Evolutionary conservation across 176 grass and related monocot genomes (phyloP), one percentile per base, ranked within the genome.

Genomic region (Miscanthus lutarioriparius): DNA sequence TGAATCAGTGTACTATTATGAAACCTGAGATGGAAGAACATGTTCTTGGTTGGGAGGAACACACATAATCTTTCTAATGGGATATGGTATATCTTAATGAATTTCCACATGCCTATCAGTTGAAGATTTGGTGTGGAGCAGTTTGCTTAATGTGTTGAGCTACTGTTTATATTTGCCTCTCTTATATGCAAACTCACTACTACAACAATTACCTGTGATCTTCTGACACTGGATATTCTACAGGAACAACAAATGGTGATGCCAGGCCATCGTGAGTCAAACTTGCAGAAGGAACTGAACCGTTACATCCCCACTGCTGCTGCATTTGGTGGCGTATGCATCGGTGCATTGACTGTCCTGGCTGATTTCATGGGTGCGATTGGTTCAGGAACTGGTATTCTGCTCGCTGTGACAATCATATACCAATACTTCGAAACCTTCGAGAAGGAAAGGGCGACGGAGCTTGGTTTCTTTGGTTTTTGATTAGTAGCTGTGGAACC

Each of bases 241-340:
- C 76, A 98, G 96, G 93, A 98, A 56, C 93, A 98, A 98, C 96
- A 98, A 98, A 98, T 98, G 96, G 96, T 98, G 47, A 98, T 98
- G 93, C 96, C 96, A 15, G 93, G 96, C 39, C 96, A 98, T 59
- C 89, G 96, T 10, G 96, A 98, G 73, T 98, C 93, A 1, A 98
- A 98, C 80, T 70, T 98, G 80, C 93, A 98, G 91, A 92, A 88
- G 85, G 96, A 95, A 78, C 75, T 98, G 77, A 98, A 98, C 86
- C 45, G 93, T 65, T 98, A 98, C 79, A 98, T 98, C 74, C 95
- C 95, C 30, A 98, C 95, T 15, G 95, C 95, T 38, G 95, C 95
- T 54, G 92, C 95, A 9, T 98, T 98, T 77, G 96, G 93, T 70
- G 96, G 93, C 67, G 87, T 98, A 22, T 98, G 96, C 78, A 98